Evolutionary conservation across 2,329 filamentous ascomycete genomes (phyloP), one percentile per base, ranked within the genome.

Genomic region (Paraphoma chrysanthemicola): DNA sequence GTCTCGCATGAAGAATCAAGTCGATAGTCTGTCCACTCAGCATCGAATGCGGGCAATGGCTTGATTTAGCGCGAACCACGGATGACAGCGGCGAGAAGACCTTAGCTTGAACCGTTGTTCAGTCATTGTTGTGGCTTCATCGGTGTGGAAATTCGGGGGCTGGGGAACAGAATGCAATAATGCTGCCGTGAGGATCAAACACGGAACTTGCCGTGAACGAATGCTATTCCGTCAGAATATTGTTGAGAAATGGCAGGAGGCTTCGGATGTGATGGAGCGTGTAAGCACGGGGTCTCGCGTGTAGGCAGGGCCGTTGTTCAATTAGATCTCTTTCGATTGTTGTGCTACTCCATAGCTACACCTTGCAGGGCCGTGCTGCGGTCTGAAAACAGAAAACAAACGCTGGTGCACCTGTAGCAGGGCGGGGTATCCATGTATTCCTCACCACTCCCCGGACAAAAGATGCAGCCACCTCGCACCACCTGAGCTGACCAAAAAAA

Each of bases 351-450:
- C 33, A 10, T 10, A 36, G 33, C 9, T 36, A 36, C 33, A 36
- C 33, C 33, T 36, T 14, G 14, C 14, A 14, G 33, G 14, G 33
- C 10, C 33, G 9, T 14, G 33, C 33, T 10, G 33, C 14, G 10
- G 33, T 6, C 33, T 36, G 33, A 36, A 36, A 17, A 17, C 39
- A 42, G 51, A 54, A 54, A 61, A 62, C 63, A 62, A 51, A 45
- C 39, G 16, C 39, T 42, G 59, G 52, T 70, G 68, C 68, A 59
- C 68, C 69, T 71, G 69, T 48, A 51, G 44, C 48, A 71, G 65
- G 66, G 68, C 66, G 68, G 64, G 69, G 70, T 73, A 73, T 73
- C 63, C 67, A 67, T 72, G 60, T 71, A 69, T 52, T 48, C 60
- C 55, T 58, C 51, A 52, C 58, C 57, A 46, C 54, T 42, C 44